Conservation (phyloP, 495 filamentous ascomycete species). For the Neurospora intermedia region DNA sequence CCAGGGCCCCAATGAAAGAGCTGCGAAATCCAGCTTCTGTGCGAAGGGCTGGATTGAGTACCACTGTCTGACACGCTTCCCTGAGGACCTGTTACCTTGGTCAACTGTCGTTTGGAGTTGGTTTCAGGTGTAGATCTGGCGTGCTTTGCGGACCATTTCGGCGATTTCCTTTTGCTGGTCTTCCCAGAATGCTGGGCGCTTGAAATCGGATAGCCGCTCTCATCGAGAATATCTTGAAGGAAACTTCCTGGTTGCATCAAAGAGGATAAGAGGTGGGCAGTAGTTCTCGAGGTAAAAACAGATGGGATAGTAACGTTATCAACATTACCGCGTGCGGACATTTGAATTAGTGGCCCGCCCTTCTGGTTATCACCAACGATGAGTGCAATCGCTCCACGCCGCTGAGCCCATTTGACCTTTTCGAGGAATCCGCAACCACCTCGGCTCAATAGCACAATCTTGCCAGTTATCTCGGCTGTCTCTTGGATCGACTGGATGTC, state of each 20-base stretch:
- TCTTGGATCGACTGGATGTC: slow-evolving; percentile 95
- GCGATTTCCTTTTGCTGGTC: slow-evolving; percentile 28
- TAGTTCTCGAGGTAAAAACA: slow-evolving; percentile 89
- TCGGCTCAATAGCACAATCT: slow-evolving; percentile 78
- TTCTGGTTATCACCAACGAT: slow-evolving; percentile 91
- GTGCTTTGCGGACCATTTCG: slow-evolving; percentile 16
- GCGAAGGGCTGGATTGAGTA: slow-evolving; percentile 3
- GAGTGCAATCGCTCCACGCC: slow-evolving; percentile 75
- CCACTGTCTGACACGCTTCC: slow-evolving; percentile 3
- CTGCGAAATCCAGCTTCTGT: slow-evolving; percentile 44
- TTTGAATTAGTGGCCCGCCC: slow-evolving; percentile 80
- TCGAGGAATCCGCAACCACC: slow-evolving; percentile 95
- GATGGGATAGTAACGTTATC: slow-evolving; percentile 91
- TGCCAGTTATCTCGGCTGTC: slow-evolving; percentile 85
- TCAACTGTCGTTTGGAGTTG: not conserved
- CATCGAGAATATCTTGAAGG: slow-evolving; percentile 43
- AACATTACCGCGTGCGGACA: slow-evolving; percentile 93
- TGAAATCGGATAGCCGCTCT: slow-evolving; percentile 35
- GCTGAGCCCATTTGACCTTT: slow-evolving; percentile 93
- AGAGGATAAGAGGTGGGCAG: slow-evolving; percentile 85
- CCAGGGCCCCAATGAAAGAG: slow-evolving; percentile 39
- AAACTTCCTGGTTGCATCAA: slow-evolving; percentile 63
- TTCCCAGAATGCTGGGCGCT: slow-evolving; percentile 40
- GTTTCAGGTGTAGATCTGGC: slow-evolving; percentile 10
- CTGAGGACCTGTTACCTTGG: slow-evolving; percentile 3